Evolutionary conservation across 257 asterid genomes (phyloP).

Genomic region (Lycium barbarum): DNA sequence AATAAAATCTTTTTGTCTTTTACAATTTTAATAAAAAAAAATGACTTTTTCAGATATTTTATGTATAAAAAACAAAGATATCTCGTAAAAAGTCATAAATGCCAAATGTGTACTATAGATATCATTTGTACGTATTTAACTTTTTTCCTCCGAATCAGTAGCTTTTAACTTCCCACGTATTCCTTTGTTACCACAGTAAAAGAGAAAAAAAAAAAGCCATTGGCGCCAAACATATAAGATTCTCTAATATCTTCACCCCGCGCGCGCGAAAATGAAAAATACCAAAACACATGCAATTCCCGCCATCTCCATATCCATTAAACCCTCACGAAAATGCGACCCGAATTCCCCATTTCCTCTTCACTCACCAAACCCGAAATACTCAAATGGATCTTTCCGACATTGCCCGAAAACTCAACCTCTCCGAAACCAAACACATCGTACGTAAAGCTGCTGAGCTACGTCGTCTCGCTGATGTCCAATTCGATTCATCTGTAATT

Average conservation of each 20-base stretch:
- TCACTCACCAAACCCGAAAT: constrained; percentile 9
- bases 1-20: too few relatives aligned
- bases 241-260: not conserved
- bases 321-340: constrained; percentile 20
- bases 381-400: constrained; percentile 68
- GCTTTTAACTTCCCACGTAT: not conserved
- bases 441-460: constrained; percentile 90
- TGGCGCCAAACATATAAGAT: constrained; percentile 12
- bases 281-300: constrained; percentile 31
- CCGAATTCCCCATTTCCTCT: not conserved
- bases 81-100: too few relatives aligned
- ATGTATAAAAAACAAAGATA: too few relatives aligned
- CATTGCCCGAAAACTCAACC: constrained; percentile 67
- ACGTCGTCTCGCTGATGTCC: constrained; percentile 91
- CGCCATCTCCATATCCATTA: constrained; percentile 58
- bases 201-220: not conserved
- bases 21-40: too few relatives aligned
- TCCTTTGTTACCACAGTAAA: constrained; percentile 3
- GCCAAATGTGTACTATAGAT: too few relatives aligned
- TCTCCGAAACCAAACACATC: constrained; percentile 65
- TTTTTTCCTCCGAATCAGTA: not conserved
- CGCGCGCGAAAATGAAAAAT: constrained; percentile 52
- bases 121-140: too few relatives aligned
- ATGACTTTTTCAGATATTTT: too few relatives aligned
- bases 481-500: constrained; percentile 82